Conservation (phyloP, 1,284 basidiomycete genomes). For the Sporisorium iseilematis-ciliati region DNA sequence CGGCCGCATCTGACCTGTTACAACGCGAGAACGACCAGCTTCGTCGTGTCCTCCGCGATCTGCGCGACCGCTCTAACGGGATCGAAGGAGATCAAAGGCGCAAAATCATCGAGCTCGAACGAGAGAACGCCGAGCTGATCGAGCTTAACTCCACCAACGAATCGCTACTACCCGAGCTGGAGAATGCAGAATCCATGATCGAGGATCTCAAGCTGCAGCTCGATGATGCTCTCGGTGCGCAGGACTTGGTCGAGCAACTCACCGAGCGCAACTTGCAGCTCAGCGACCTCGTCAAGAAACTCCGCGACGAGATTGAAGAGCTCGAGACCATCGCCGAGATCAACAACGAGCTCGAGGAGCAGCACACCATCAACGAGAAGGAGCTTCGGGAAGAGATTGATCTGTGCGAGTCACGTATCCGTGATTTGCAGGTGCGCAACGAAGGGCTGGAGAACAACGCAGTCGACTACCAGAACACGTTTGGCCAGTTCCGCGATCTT, state of each 20-base stretch:
- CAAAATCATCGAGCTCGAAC: conserved; percentile 88
- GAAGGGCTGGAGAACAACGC: conserved; percentile 59
- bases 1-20: conserved; percentile 77
- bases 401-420: conserved; percentile 47
- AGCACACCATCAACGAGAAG: conserved; percentile 93
- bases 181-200: conserved; percentile 75
- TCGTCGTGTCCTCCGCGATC: conserved; percentile 82
- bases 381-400: conserved; percentile 87
- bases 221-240: conserved; percentile 92
- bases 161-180: conserved; percentile 46
- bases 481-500: conserved; percentile 65
- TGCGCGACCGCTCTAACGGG: conserved; percentile 74
- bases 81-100: conserved; percentile 85
- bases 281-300: conserved; percentile 90
- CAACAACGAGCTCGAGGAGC: conserved; percentile 96
- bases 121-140: conserved; percentile 75
- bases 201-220: conserved; percentile 94
- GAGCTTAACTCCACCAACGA: conserved; percentile 47
- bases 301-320: conserved; percentile 93
- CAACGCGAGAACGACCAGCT: conserved; percentile 96
- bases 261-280: conserved; percentile 87
- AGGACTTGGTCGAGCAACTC: conserved; percentile 94
- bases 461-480: conserved; percentile 61
- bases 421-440: conserved; percentile 43
- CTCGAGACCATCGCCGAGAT: conserved; percentile 95